Base-by-base conservation (phyloP, 345 rosid species). In the Reutealis trisperma region DNA sequence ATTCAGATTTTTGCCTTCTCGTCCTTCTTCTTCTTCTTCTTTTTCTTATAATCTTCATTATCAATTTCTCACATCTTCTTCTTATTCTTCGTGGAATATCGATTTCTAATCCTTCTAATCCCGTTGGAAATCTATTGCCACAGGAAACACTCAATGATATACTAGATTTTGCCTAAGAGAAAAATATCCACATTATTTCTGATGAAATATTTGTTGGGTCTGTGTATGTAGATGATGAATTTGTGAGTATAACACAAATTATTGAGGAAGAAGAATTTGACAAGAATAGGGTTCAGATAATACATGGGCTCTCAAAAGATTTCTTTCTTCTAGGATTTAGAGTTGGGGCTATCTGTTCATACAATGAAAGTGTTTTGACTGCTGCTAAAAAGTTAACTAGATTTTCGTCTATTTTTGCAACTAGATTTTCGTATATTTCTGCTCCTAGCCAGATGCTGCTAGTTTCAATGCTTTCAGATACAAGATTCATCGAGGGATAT, bases 131-230 rank as follows among this genome's bases (percentile, higher is more conserved):
- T 83, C 45, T 95, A 70, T 73, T 93, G 51, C 84, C 92, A 6
- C 82, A 87, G 44, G 90, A 93, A 74, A 87, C 79, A n/a, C 90
- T 95, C 60, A 80, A 72, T 61, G 82, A 78, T 60, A 78, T 93
- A 77, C 63, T 90, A 75, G 87, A 79, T 70, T 93, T 95, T 86
- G 99, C 92, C 18, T 88, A 71, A 42, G 90, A 92, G 88, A 93
- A 93, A 67, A 92, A 92, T 80, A 92, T 93, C 70, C 98, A 92
- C 80, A 86, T 95, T 24, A 90, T 93, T 70, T 91, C 90, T 59
- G 99, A 95, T 67, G 98, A 95, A 85, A 93, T 95, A 82, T 93
- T 87, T 64, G 93, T 91, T 2, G 99, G 97, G 6, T 89, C 96
- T 72, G 83, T 84, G 44, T 88, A 87, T 76, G 94, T 93, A 63